phyloP scores from a whole-genome alignment of 345 rosid species.

The Eucalyptus marginata region DNA sequence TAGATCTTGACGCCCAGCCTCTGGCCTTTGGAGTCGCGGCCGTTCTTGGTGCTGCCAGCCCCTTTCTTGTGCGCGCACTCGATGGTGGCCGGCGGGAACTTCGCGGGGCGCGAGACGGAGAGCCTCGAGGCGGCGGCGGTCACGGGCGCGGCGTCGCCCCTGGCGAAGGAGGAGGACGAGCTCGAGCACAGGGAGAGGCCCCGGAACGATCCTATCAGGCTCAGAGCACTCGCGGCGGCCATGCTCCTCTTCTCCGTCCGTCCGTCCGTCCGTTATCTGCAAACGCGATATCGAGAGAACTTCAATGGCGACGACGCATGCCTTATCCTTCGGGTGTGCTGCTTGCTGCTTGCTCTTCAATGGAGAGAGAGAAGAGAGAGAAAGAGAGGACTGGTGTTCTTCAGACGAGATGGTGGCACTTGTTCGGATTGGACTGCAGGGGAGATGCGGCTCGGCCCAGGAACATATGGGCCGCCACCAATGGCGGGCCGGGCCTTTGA shows the following conservation, averaged over 20 bases:
- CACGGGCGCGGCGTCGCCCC: constrained; percentile 18
- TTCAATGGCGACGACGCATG: neutral
- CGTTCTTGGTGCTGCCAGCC: constrained; percentile 98
- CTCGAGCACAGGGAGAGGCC: constrained; percentile 49
- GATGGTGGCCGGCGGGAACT: constrained; percentile 50
- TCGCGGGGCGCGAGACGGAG: constrained; percentile 23
- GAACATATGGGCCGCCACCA: neutral
- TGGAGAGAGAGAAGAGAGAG: neutral
- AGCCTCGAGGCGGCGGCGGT: constrained; percentile 6
- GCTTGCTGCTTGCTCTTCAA: neutral
- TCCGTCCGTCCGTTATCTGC: neutral
- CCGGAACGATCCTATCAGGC: constrained; percentile 44
- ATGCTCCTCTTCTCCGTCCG: neutral
- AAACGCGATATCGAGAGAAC: neutral
- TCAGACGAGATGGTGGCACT: neutral
- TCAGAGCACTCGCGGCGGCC: constrained; percentile 6
- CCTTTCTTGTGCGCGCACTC: constrained; percentile 96
- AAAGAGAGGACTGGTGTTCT: neutral
- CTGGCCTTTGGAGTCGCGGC: constrained; percentile 87
- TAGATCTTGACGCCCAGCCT: constrained; percentile 90
- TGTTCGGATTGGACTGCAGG: neutral
- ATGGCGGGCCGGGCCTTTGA: neutral
- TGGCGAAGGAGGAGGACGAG: constrained; percentile 45
- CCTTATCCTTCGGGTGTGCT: neutral
- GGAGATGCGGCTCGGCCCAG: neutral